A percentile compares a stretch with the other conserved stretches of the same genome.
These are phyloP conservation scores for Candida corydali DNA, from an alignment of 805 yeast genomes.

Conservation along the genomic window DNA sequence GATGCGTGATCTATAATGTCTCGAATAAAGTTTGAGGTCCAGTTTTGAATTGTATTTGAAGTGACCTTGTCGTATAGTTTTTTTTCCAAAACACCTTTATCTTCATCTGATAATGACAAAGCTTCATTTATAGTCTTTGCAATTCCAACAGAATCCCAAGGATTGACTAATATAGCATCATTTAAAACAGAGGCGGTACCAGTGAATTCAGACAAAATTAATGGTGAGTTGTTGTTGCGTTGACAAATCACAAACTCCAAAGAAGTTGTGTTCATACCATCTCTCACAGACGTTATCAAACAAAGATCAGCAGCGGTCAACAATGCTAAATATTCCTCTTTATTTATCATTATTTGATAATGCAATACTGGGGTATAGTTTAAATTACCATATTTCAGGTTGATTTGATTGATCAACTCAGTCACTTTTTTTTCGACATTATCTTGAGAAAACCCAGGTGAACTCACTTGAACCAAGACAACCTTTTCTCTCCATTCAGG, in stretches of 20 bases:
- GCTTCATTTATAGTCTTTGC: conserved; percentile 77
- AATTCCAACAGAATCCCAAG: conserved; percentile 95
- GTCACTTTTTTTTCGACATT: conserved; percentile 77
- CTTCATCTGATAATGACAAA: conserved; percentile 48
- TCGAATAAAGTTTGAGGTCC: conserved; percentile 65
- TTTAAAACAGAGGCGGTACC: conserved; percentile 74
- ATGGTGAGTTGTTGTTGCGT: conserved; percentile 65
- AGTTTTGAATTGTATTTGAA: conserved; percentile 68
- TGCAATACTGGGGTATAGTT: conserved; percentile 87
- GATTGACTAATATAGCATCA: conserved; percentile 82
- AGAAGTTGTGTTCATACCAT: conserved; percentile 95
- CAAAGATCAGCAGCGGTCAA: conserved; percentile 88
- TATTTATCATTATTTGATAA: conserved; percentile 83
- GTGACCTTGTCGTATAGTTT: conserved; percentile 62
- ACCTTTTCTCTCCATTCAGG: conserved; percentile 91
- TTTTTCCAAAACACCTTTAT: conserved; percentile 43
- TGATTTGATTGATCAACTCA: conserved; percentile 78
- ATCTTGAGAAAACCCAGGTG: conserved; percentile 62
- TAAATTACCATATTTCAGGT: conserved; percentile 78
- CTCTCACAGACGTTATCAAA: conserved; percentile 84
- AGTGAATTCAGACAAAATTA: conserved; percentile 87
- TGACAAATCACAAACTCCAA: conserved; percentile 89
- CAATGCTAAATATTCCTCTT: conserved; percentile 85
- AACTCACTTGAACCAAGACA: conserved; percentile 86
- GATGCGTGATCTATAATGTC: conserved; percentile 41